These are phyloP conservation scores for Colletotrichum abscissum DNA, from an alignment of 2,329 filamentous ascomycete species.

Conservation along the genomic window DNA sequence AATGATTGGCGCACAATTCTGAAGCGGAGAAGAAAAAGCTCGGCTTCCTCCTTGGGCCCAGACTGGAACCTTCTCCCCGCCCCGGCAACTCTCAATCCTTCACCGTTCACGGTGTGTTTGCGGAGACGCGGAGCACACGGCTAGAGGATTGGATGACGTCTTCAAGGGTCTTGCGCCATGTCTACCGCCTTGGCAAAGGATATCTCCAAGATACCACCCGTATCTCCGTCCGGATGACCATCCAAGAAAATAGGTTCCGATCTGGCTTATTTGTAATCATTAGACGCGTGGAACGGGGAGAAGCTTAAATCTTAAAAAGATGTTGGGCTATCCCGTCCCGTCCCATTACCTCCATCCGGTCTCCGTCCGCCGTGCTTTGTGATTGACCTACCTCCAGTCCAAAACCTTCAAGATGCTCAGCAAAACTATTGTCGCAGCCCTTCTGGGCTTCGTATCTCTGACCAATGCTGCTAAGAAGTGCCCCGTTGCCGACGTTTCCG, in stretches of 20 bases:
- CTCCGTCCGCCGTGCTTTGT: not conserved
- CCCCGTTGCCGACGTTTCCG: constrained; percentile 25
- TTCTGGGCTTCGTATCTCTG: constrained; percentile 21
- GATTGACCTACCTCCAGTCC: not conserved
- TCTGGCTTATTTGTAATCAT: constrained; percentile 26
- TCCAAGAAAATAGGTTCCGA: constrained; percentile 5
- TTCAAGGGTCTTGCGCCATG: not conserved
- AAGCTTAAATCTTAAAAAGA: constrained; percentile 19
- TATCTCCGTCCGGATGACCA: not conserved
- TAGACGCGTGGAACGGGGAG: not conserved
- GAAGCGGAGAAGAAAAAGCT: not conserved
- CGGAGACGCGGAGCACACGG: not conserved
- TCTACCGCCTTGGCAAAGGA: not conserved
- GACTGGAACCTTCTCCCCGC: constrained; percentile 9
- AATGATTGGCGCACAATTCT: constrained; percentile 11
- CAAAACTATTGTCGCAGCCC: constrained; percentile 5
- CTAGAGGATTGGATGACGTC: constrained; percentile 25
- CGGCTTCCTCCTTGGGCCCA: not conserved
- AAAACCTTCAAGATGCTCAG: constrained; percentile 24
- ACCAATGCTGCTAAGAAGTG: constrained; percentile 6
- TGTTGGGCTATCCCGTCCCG: not conserved
- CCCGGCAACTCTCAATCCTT: not conserved
- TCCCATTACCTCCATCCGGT: not conserved
- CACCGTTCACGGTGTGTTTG: constrained; percentile 8
- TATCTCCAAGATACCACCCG: not conserved